Conservation (phyloP, 805 yeast genomes). For the Kuraishia hungarica region DNA sequence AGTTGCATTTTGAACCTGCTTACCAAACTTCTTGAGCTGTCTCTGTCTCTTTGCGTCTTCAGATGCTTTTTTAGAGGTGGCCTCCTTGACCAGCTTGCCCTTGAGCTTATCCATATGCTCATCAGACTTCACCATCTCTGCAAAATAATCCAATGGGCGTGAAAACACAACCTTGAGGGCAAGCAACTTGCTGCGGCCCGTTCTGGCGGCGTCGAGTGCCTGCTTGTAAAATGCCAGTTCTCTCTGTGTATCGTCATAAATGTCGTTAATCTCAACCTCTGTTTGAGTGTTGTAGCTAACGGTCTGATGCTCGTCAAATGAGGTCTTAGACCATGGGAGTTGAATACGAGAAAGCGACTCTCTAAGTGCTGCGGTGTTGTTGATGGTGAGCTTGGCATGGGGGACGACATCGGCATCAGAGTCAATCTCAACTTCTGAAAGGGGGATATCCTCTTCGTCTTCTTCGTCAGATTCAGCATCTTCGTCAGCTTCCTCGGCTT, state of each 20-base stretch:
- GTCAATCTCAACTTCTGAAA: slow-evolving; percentile 87
- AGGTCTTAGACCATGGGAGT: slow-evolving; percentile 54
- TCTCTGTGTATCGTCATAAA: slow-evolving; percentile 92
- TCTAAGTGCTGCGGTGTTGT: slow-evolving; percentile 76
- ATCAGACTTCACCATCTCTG: slow-evolving; percentile 97
- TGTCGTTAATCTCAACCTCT: slow-evolving; percentile 67
- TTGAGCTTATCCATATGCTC: slow-evolving; percentile 96
- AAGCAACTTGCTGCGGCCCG: slow-evolving; percentile 57
- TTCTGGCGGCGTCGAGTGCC: slow-evolving; percentile 75
- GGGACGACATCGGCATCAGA: slow-evolving; percentile 95
- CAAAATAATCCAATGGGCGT: slow-evolving; percentile 93
- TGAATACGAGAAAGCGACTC: slow-evolving; percentile 61
- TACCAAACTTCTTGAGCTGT: slow-evolving; percentile 92
- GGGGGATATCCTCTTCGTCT: slow-evolving; percentile 76
- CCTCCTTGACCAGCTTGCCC: slow-evolving; percentile 69
- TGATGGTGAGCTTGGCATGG: slow-evolving; percentile 79
- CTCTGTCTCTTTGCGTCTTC: slow-evolving; percentile 94
- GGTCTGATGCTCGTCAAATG: slow-evolving; percentile 81
- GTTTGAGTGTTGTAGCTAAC: slow-evolving; percentile 52
- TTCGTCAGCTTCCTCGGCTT: slow-evolving; percentile 37
- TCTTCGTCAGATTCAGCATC: slow-evolving; percentile 52
- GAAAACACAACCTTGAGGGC: slow-evolving; percentile 79
- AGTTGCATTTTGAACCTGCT: slow-evolving; percentile 91
- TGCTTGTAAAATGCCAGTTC: slow-evolving; percentile 94
- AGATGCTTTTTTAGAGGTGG: slow-evolving; percentile 73